A percentile compares a stretch with the other conserved stretches of the same genome.
phyloP scores from a whole-genome alignment of 108 stramenopile species.

The Stephanodiscus minutulus region DNA sequence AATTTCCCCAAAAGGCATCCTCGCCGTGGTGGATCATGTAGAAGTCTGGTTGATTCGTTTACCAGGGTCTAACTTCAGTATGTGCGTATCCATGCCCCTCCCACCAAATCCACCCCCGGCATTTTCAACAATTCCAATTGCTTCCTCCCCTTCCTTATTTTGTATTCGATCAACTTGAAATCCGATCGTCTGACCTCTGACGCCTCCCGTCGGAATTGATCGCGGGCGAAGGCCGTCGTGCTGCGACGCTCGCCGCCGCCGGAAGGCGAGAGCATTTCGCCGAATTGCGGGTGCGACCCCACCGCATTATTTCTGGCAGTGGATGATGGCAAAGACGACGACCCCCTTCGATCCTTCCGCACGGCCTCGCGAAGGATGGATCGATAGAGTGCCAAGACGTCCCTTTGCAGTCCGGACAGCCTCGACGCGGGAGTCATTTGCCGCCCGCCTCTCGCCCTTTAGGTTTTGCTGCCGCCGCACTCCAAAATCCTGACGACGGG shows the following conservation, averaged over 20 bases:
- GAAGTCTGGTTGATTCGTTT: no score
- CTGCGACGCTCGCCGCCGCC: slow-evolving; percentile 4
- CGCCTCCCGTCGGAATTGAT: slow-evolving; percentile 72
- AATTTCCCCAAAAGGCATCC: no score
- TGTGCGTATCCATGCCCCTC: slow-evolving; percentile 25
- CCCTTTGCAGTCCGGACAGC: slow-evolving; percentile 81
- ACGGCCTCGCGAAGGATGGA: slow-evolving; percentile 70
- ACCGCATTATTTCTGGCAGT: no score
- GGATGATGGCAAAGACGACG: background rate
- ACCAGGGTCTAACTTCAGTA: background rate
- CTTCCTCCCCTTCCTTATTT: slow-evolving; percentile 78
- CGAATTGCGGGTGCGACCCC: background rate
- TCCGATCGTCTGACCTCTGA: slow-evolving; percentile 56
- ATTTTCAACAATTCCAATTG: slow-evolving; percentile 80
- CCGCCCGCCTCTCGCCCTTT: no score
- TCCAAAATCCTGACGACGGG: background rate
- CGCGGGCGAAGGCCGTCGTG: slow-evolving; percentile 51
- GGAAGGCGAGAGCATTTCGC: background rate
- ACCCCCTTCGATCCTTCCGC: slow-evolving; percentile 61
- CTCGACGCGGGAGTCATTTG: background rate
- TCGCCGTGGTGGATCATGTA: no score
- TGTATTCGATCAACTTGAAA: slow-evolving; percentile 80
- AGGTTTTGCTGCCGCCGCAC: no score
- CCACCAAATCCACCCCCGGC: slow-evolving; percentile 76
- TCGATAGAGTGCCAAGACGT: slow-evolving; percentile 75